Evolutionary conservation across 257 asterid genomes (phyloP).

Genomic region (Solanum peruvianum): DNA sequence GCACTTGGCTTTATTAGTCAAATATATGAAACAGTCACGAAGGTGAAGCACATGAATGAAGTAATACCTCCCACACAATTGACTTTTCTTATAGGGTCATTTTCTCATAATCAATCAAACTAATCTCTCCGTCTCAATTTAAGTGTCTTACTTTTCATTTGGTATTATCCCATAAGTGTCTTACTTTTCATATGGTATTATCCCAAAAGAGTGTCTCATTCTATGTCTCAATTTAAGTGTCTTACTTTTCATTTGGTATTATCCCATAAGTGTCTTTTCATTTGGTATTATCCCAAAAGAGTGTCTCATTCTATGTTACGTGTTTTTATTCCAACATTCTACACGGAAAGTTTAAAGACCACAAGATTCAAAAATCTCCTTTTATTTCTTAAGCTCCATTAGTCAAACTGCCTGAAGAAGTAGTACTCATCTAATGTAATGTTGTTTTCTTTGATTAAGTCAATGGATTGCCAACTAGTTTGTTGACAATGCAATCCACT

Average conservation of each 20-base stretch:
- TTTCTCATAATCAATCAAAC: neutral
- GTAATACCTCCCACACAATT: neutral
- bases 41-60: neutral
- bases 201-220: neutral
- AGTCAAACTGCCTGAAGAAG: neutral
- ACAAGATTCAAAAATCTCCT: too few relatives aligned
- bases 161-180: fast-evolving
- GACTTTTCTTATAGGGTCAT: neutral
- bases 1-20: neutral
- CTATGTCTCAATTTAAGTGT: neutral
- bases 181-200: too few relatives aligned
- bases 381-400: neutral
- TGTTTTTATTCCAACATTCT: too few relatives aligned
- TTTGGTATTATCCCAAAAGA: neutral
- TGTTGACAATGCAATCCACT: neutral
- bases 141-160: neutral
- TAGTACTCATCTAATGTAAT: neutral
- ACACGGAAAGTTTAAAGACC: neutral
- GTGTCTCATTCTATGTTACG: neutral
- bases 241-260: too few relatives aligned
- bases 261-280: too few relatives aligned
- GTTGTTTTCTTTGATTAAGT: neutral
- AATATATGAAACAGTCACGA: neutral
- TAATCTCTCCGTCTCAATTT: neutral
- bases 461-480: neutral